Conservation (phyloP, 192 early-diverging fungal genomes). For the Mortierella hygrophila region DNA sequence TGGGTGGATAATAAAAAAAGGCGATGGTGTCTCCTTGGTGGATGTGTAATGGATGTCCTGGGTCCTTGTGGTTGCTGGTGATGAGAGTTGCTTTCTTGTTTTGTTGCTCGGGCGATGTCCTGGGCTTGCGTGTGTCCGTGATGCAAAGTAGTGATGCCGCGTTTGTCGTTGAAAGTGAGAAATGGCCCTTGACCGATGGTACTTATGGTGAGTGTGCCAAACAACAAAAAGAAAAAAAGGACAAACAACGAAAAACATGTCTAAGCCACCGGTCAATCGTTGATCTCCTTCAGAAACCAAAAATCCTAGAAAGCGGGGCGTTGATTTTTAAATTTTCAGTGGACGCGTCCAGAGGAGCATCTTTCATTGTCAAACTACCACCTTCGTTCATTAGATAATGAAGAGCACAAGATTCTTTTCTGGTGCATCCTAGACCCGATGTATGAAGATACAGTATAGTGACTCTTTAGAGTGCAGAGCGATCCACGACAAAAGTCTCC, state of each 20-base stretch:
- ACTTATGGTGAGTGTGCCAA: neutral
- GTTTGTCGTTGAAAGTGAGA: neutral
- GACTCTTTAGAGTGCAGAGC: too few relatives aligned
- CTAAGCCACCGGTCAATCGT: neutral
- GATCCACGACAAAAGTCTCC: too few relatives aligned
- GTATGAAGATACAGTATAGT: too few relatives aligned
- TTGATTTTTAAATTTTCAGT: too few relatives aligned
- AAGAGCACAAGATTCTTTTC: too few relatives aligned
- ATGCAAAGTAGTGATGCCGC: neutral
- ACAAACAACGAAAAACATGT: neutral
- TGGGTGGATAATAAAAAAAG: neutral
- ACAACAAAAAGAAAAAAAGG: neutral
- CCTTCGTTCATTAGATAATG: too few relatives aligned
- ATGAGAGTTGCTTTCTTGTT: neutral
- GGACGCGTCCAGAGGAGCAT: too few relatives aligned
- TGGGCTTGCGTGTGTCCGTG: neutral
- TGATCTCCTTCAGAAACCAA: neutral
- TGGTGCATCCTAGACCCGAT: too few relatives aligned
- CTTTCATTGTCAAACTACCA: too few relatives aligned
- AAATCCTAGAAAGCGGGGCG: too few relatives aligned
- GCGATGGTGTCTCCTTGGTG: neutral
- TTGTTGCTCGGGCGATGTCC: neutral
- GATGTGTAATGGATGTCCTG: neutral
- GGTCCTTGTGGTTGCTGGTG: neutral
- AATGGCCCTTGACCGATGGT: neutral